Percentiles rank a stretch among this genome's conserved stretches.
These are phyloP conservation scores for Flammula alnicola DNA, from an alignment of 1,284 basidiomycete genomes.

Conservation along the genomic window DNA sequence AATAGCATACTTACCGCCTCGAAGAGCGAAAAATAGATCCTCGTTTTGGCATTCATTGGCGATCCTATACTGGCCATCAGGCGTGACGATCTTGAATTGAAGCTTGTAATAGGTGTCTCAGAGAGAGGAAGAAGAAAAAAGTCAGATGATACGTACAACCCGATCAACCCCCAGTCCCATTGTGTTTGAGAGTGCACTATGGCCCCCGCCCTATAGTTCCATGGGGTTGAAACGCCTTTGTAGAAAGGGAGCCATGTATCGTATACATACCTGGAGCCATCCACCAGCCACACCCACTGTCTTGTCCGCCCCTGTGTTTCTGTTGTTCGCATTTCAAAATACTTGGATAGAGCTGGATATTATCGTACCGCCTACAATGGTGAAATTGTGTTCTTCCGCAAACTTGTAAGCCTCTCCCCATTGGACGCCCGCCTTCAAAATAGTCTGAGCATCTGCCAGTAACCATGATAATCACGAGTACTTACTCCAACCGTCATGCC, in stretches of 20 bases:
- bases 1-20: conserved; percentile 30
- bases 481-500: conserved; percentile 35
- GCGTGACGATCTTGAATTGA: conserved; percentile 45
- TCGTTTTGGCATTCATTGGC: conserved; percentile 45
- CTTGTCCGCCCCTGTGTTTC: conserved; percentile 15
- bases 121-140: conserved; percentile 1
- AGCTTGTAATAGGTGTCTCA: conserved; percentile 33
- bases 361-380: conserved; percentile 34
- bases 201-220: conserved; percentile 49
- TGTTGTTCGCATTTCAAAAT: background rate
- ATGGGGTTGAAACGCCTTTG: background rate
- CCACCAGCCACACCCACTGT: conserved; percentile 24
- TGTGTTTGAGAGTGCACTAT: conserved; percentile 42
- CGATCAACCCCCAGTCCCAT: conserved; percentile 46
- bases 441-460: conserved; percentile 18
- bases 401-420: conserved; percentile 44
- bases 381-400: conserved; percentile 41
- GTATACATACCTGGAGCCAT: conserved; percentile 11
- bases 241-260: background rate
- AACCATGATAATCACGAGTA: background rate
- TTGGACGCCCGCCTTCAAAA: conserved; percentile 43
- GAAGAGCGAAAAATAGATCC: conserved; percentile 48
- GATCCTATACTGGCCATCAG: conserved; percentile 38
- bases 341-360: background rate
- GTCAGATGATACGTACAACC: conserved; percentile 35